phyloP scores from a whole-genome alignment of 495 filamentous ascomycete species.

The Immersiella caudata region DNA sequence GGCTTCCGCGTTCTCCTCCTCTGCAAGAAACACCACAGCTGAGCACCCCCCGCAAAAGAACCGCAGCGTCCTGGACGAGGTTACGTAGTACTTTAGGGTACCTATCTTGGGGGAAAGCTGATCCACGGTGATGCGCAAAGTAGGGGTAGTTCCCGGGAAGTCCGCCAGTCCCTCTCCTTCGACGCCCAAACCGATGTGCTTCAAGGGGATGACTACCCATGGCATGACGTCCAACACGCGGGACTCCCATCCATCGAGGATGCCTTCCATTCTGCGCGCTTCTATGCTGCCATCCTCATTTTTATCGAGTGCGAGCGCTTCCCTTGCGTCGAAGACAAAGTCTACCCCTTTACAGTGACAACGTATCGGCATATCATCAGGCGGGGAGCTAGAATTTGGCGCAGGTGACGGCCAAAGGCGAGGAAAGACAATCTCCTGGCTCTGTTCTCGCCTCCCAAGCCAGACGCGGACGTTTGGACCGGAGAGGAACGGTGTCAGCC shows the following conservation, averaged over 20 bases:
- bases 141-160: slow-evolving; percentile 28
- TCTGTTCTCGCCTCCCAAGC: slow-evolving; percentile 23
- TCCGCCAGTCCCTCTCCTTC: not conserved
- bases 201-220: not conserved
- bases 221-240: slow-evolving; percentile 44
- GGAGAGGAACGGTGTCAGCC: slow-evolving; percentile 42
- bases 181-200: not conserved
- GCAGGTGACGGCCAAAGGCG: not conserved
- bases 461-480: slow-evolving; percentile 20
- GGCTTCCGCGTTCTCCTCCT: slow-evolving; percentile 44
- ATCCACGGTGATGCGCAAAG: slow-evolving; percentile 29
- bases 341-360: slow-evolving; percentile 58
- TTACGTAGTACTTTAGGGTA: slow-evolving; percentile 49
- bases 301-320: slow-evolving; percentile 31
- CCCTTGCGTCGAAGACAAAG: slow-evolving; percentile 33
- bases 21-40: slow-evolving; percentile 53
- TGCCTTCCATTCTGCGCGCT: slow-evolving; percentile 40
- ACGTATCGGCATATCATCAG: slow-evolving; percentile 29
- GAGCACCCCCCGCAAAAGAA: slow-evolving; percentile 59
- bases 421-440: slow-evolving; percentile 26
- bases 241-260: slow-evolving; percentile 54
- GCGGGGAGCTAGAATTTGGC: not conserved
- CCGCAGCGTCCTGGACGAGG: slow-evolving; percentile 48
- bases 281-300: not conserved
- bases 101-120: slow-evolving; percentile 39